Evolutionary conservation across 495 filamentous ascomycete genomes (phyloP).

Genomic region (Schizothecium vesticola): DNA sequence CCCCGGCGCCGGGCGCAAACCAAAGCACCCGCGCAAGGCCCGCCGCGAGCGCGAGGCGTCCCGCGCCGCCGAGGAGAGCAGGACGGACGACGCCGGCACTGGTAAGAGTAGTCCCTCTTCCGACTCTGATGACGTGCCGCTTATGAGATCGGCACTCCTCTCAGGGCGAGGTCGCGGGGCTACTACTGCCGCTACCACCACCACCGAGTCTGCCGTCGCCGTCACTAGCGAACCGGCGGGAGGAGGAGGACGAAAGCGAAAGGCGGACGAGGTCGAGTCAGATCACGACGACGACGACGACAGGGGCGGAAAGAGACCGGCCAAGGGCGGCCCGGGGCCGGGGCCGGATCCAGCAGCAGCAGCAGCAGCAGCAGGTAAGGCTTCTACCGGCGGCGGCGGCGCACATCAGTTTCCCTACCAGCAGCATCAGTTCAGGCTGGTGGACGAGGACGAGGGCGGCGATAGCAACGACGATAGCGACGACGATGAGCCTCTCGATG

Average conservation of each 20-base stretch:
- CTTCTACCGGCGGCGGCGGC: background rate
- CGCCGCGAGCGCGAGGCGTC: background rate
- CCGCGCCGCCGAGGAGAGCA: background rate
- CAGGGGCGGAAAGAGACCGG: background rate
- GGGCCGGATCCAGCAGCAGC: background rate
- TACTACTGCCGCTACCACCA: background rate
- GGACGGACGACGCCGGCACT: slow-evolving; percentile 1
- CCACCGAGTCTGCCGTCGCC: background rate
- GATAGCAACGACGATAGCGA: slow-evolving; percentile 16
- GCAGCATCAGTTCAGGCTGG: slow-evolving; percentile 16
- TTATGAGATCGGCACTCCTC: slow-evolving; percentile 3
- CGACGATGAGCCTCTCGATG: slow-evolving; percentile 9
- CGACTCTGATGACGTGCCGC: slow-evolving; percentile 18
- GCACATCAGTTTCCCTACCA: slow-evolving; percentile 1
- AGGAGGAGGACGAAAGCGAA: slow-evolving; percentile 14
- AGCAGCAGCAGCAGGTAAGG: background rate
- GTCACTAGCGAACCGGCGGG: too few species aligned
- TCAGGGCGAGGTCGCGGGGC: background rate
- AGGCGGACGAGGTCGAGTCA: slow-evolving; percentile 10
- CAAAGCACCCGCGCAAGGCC: slow-evolving; percentile 15
- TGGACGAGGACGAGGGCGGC: slow-evolving; percentile 11
- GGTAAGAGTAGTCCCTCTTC: background rate
- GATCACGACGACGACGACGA: slow-evolving; percentile 2
- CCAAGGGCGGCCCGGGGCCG: background rate
- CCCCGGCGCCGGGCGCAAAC: slow-evolving; percentile 31